A percentile compares a stretch with the other conserved stretches of the same genome.
Evolutionary conservation across 2,329 filamentous ascomycete species (phyloP).

Genomic region (Phaeophleospora eucalypticola): DNA sequence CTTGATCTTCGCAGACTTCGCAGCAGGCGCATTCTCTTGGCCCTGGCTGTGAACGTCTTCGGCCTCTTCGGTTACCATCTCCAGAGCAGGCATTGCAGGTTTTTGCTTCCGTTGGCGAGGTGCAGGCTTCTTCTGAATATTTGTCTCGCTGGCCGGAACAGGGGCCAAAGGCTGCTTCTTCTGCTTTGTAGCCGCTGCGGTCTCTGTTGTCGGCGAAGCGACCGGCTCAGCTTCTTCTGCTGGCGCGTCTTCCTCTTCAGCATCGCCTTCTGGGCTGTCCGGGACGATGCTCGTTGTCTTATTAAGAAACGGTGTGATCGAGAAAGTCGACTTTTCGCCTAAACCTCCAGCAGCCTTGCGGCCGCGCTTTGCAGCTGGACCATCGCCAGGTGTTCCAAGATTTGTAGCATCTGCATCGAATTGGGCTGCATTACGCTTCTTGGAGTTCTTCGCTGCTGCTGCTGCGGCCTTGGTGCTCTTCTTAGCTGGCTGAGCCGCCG

Average conservation of each 20-base stretch:
- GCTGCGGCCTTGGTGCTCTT: conserved; percentile 32
- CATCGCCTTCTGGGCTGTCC: conserved; percentile 30
- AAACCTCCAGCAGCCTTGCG: conserved; percentile 53
- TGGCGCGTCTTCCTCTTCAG: conserved; percentile 20
- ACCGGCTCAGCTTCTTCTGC: conserved; percentile 24
- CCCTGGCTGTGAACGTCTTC: conserved; percentile 33
- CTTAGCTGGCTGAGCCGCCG: conserved; percentile 37
- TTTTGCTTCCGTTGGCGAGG: conserved; percentile 37
- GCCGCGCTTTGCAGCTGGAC: conserved; percentile 44
- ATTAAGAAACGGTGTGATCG: conserved; percentile 89
- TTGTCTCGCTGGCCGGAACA: conserved; percentile 43
- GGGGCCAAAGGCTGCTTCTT: conserved; percentile 43
- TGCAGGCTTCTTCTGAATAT: conserved; percentile 38
- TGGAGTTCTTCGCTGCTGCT: conserved; percentile 24
- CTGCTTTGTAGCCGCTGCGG: conserved; percentile 24
- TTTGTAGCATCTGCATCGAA: conserved; percentile 45
- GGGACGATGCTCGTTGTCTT: conserved; percentile 59
- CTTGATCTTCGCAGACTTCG: conserved; percentile 37
- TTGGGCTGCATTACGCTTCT: conserved; percentile 42
- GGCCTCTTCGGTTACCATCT: conserved; percentile 43
- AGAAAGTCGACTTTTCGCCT: conserved; percentile 88
- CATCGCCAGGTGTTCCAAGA: conserved; percentile 48
- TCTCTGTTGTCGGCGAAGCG: conserved; percentile 25
- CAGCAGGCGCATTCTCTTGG: conserved; percentile 34
- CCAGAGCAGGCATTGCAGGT: conserved; percentile 34